A percentile compares a stretch with the other conserved stretches of the same genome.
Evolutionary conservation across 352 stramenopile species (phyloP).

Genomic region (Pseudoperonospora humuli): DNA sequence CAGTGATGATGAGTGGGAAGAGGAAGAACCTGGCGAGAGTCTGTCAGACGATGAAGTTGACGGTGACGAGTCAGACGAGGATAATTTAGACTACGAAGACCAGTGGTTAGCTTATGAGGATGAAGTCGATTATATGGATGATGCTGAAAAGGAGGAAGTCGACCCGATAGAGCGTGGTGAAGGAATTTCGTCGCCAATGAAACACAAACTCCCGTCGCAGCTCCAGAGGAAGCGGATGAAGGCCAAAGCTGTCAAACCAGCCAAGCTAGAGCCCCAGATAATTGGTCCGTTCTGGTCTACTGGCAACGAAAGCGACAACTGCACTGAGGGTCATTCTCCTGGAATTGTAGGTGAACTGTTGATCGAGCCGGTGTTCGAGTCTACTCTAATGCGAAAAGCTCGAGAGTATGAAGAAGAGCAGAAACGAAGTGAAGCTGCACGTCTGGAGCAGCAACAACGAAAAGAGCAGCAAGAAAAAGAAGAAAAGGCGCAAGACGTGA

Average conservation of each 20-base stretch:
- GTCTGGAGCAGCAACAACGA: slow-evolving; percentile 23
- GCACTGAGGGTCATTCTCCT: slow-evolving; percentile 13
- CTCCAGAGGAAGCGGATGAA: slow-evolving; percentile 41
- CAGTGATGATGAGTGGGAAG: slow-evolving; percentile 85
- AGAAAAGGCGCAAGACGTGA: slow-evolving; percentile 7
- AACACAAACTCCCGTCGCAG: slow-evolving; percentile 50
- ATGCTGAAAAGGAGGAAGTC: slow-evolving; percentile 22
- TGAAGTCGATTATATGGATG: slow-evolving; percentile 81
- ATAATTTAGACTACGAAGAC: slow-evolving; percentile 79
- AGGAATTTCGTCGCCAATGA: slow-evolving; percentile 22
- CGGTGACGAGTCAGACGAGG: slow-evolving; percentile 65
- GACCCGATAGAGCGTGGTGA: slow-evolving; percentile 14
- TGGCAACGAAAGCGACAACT: not conserved
- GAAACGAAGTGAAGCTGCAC: slow-evolving; percentile 18
- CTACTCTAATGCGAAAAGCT: slow-evolving; percentile 36
- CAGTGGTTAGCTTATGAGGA: slow-evolving; percentile 84
- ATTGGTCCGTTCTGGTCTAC: slow-evolving; percentile 42
- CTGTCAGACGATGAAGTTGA: slow-evolving; percentile 68
- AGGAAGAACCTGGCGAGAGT: slow-evolving; percentile 81
- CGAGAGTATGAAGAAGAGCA: slow-evolving; percentile 37
- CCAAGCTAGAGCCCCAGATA: slow-evolving; percentile 58
- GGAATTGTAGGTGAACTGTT: slow-evolving; percentile 24
- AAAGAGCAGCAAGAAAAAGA: slow-evolving; percentile 20
- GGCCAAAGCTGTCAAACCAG: slow-evolving; percentile 55
- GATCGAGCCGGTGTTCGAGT: slow-evolving; percentile 35